Conservation (phyloP, 345 rosid genomes). For the Litchi chinensis region DNA sequence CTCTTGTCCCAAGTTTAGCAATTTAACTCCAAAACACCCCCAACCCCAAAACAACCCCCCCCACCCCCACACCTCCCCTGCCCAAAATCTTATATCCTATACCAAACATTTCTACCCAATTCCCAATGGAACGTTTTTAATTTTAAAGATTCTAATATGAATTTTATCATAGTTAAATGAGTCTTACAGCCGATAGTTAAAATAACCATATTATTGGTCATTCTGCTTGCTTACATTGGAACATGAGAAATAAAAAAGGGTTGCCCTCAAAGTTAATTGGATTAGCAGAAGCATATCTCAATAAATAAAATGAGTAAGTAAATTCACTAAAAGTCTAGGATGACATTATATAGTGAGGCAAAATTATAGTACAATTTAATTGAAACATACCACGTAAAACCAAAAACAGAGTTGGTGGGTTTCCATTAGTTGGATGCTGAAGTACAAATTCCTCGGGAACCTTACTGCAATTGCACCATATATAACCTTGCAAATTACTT, state of each 20-base stretch:
- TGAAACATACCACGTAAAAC: constrained; percentile 64
- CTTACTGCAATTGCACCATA: constrained; percentile 59
- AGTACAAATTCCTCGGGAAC: constrained; percentile 77
- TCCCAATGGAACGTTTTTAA: neutral
- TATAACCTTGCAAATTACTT: constrained; percentile 16
- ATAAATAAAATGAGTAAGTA: neutral
- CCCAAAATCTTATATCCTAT: neutral
- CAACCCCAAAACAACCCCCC: too few species aligned
- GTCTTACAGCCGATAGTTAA: neutral
- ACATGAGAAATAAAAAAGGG: neutral
- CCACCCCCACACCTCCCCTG: too few species aligned
- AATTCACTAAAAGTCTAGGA: neutral
- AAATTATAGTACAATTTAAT: neutral
- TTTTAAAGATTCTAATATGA: neutral
- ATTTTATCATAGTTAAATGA: neutral
- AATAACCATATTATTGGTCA: neutral
- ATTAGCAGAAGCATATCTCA: neutral
- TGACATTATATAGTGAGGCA: neutral
- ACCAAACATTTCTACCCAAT: neutral
- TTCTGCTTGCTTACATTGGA: neutral
- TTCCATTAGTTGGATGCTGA: constrained; percentile 85
- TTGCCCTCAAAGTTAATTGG: neutral
- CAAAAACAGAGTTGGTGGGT: constrained; percentile 90
- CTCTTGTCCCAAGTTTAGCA: neutral
- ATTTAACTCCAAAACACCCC: neutral